Conservation (phyloP, 331 rosid species). For the Rosa hybrid region DNA sequence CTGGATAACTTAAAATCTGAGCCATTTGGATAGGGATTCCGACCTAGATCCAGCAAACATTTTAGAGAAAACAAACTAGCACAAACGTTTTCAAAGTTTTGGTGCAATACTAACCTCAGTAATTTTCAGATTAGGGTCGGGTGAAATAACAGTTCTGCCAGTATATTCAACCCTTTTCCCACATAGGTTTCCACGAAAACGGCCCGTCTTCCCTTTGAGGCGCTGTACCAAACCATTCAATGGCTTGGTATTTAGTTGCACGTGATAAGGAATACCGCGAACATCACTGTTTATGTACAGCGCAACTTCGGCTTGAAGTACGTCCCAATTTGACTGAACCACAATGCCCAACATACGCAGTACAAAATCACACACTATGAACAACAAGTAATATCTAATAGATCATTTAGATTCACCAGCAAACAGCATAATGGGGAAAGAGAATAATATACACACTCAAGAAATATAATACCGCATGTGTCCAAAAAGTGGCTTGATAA, state of each 20-base stretch:
- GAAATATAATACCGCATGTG: background rate
- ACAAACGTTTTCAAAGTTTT: slow-evolving; percentile 14
- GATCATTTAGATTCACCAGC: slow-evolving; percentile 4
- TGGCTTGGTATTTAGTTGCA: slow-evolving; percentile 48
- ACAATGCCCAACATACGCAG: slow-evolving; percentile 35
- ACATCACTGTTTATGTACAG: slow-evolving; percentile 84
- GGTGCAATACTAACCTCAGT: slow-evolving; percentile 61
- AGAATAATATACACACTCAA: background rate
- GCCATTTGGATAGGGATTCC: slow-evolving; percentile 97
- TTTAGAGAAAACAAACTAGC: slow-evolving; percentile 20
- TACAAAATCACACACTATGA: slow-evolving; percentile 8
- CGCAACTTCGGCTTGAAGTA: slow-evolving; percentile 79
- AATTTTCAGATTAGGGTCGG: slow-evolving; percentile 92
- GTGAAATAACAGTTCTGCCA: slow-evolving; percentile 98
- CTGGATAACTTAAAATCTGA: slow-evolving; percentile 77
- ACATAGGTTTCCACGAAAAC: slow-evolving; percentile 87
- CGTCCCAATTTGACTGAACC: slow-evolving; percentile 60
- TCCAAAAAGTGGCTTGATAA: background rate
- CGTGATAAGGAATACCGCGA: slow-evolving; percentile 50
- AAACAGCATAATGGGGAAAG: background rate
- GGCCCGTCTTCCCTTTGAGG: slow-evolving; percentile 92
- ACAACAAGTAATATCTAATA: background rate
- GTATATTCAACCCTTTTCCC: slow-evolving; percentile 96
- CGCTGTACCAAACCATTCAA: slow-evolving; percentile 84
- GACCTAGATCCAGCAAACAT: slow-evolving; percentile 53